phyloP scores from a whole-genome alignment of 78 protist genomes.

The Kipferlia bialata region DNA sequence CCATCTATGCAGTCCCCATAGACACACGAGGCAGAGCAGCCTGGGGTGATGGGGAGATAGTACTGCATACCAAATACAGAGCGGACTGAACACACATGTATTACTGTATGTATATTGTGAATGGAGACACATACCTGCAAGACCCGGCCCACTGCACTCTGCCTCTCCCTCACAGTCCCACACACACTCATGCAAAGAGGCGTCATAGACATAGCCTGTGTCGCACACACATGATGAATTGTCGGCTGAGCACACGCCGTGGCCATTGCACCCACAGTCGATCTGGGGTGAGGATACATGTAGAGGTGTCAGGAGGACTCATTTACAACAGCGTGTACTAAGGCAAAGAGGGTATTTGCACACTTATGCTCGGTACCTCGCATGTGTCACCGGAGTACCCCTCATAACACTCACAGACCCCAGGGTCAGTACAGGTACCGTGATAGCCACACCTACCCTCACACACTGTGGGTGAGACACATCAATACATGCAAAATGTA shows the following conservation, averaged over 20 bases:
- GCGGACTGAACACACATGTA: too few species aligned
- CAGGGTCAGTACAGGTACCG: background rate
- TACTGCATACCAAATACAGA: too few species aligned
- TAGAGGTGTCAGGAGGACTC: too few species aligned
- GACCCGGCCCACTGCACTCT: constrained; percentile 15
- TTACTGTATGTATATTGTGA: too few species aligned
- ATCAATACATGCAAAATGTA: too few species aligned
- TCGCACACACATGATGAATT: constrained; percentile 12
- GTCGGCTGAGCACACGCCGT: constrained; percentile 7
- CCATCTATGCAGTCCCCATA: background rate
- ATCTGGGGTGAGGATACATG: too few species aligned
- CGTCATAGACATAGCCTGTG: background rate
- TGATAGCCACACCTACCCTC: background rate
- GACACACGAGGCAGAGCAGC: constrained; percentile 7
- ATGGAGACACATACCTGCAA: too few species aligned
- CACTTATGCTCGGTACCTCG: too few species aligned
- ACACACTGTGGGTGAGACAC: too few species aligned
- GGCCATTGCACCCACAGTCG: constrained; percentile 22
- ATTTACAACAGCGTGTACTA: too few species aligned
- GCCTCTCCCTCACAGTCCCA: constrained; percentile 7
- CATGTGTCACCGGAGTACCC: constrained; percentile 7
- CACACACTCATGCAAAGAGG: background rate
- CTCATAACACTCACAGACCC: constrained; percentile 4
- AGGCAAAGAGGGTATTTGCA: too few species aligned
- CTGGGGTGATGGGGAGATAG: too few species aligned